Conservation (phyloP, 2,329 filamentous ascomycete species). For the Colletotrichum tanaceti region DNA sequence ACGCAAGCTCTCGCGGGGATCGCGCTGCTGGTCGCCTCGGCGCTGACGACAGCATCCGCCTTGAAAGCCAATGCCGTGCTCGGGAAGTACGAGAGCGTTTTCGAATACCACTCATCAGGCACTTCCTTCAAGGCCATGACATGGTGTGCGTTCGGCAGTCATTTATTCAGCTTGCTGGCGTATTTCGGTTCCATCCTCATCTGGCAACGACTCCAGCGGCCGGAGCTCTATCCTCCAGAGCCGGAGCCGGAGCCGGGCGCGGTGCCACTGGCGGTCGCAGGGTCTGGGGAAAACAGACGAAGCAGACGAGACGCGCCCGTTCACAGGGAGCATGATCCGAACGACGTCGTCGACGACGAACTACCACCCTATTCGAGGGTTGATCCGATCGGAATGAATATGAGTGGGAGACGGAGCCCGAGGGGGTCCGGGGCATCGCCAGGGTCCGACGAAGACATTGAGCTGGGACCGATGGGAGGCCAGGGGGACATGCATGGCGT, state of each 20-base stretch:
- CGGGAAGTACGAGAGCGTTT: neutral
- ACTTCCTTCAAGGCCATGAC: slow-evolving; percentile 12
- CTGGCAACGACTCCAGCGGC: slow-evolving; percentile 16
- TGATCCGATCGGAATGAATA: slow-evolving; percentile 17
- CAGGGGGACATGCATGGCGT: no score
- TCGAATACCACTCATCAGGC: slow-evolving; percentile 20
- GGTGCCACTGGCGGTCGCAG: neutral
- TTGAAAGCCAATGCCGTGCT: slow-evolving; percentile 10
- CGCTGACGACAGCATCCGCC: slow-evolving; percentile 1
- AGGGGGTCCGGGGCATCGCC: neutral
- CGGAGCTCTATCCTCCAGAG: slow-evolving; percentile 27
- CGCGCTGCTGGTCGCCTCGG: slow-evolving; percentile 22
- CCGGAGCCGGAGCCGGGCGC: slow-evolving; percentile 6
- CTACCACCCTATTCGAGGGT: slow-evolving; percentile 31
- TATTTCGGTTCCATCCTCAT: slow-evolving; percentile 13
- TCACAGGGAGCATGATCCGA: slow-evolving; percentile 4
- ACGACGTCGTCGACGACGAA: slow-evolving; percentile 19
- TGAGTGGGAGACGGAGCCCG: neutral
- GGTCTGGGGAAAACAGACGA: neutral
- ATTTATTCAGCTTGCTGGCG: slow-evolving; percentile 1
- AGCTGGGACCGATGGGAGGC: neutral
- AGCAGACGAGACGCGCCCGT: neutral
- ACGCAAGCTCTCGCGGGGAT: slow-evolving; percentile 19
- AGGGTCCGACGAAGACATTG: neutral
- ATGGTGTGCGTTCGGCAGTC: slow-evolving; percentile 25